A percentile compares a stretch with the other conserved stretches of the same genome.
These are phyloP conservation scores for Fusarium anthophilum DNA, from an alignment of 2,329 filamentous ascomycete species.

Conservation along the genomic window DNA sequence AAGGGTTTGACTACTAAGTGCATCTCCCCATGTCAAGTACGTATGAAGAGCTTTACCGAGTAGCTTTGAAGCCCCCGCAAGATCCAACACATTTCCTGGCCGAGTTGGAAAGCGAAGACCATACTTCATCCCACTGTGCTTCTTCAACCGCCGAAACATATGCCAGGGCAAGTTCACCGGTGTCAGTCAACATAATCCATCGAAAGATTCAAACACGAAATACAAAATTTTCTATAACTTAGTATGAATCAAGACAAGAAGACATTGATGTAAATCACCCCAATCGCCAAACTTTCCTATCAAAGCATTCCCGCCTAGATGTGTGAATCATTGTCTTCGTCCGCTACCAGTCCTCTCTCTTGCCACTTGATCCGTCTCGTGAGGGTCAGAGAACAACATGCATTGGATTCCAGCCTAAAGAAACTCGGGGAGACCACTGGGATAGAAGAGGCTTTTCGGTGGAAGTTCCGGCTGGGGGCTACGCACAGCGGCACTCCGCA, in stretches of 20 bases:
- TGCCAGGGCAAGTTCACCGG: neutral
- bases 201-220: slow-evolving; percentile 3
- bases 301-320: slow-evolving; percentile 53
- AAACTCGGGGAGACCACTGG: slow-evolving; percentile 28
- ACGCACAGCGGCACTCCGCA: slow-evolving; percentile 13
- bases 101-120: neutral
- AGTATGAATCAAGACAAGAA: slow-evolving; percentile 39
- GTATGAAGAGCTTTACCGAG: neutral
- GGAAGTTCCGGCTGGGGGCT: slow-evolving; percentile 13
- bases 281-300: slow-evolving; percentile 63
- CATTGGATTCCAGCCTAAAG: slow-evolving; percentile 41
- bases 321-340: slow-evolving; percentile 48
- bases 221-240: slow-evolving; percentile 29
- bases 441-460: slow-evolving; percentile 25
- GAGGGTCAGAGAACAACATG: slow-evolving; percentile 38
- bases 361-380: slow-evolving; percentile 16
- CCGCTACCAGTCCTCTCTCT: slow-evolving; percentile 21
- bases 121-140: neutral
- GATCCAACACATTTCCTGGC: neutral
- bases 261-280: slow-evolving; percentile 57
- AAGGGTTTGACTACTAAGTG: neutral
- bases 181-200: neutral
- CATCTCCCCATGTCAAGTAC: neutral
- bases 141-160: neutral
- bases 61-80: neutral